Base-by-base conservation (phyloP, 345 rosid species). In the Anastatica hierochuntica region DNA sequence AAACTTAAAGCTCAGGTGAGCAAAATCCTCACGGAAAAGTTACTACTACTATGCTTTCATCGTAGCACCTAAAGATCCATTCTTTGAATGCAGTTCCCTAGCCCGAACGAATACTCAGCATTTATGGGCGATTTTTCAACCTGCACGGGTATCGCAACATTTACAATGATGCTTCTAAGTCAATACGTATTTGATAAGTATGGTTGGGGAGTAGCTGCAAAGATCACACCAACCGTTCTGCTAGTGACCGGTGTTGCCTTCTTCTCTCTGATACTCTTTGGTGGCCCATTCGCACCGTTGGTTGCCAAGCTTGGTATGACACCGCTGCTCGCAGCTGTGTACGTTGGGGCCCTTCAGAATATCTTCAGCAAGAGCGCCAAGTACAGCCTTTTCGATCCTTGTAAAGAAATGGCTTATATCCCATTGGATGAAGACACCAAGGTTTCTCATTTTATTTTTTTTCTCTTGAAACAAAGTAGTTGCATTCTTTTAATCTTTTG, bases 321-420 rank as follows among this genome's bases (percentile, higher is more conserved):
- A 43, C 97, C 97, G 12, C 83, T 90, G 63, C 94, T 90, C 15
- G 96, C 97, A 11, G 96, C 97, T 10, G 97, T 90, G n/a, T 90
- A 82, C 7, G 95, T 90, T 11, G 97, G 97, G 61, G 97, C 97
- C 36, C 11, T 90, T 77, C 97, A 90, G 75, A 90, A 90, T 65
- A 90, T 90, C 71, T 90, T 90, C 82, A 90, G 98, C 77, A 90
- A 90, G 85, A 90, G 98, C 45, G 98, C 98, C 70, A 90, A 90
- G 68, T 90, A 90, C 84, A 90, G 98, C 49, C 75, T 90, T 72
- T 90, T 90, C 17, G 98, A 90, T 63, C 98, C 97, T 46, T 90
- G 97, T 74, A 90, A 90, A 70, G 97, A 90, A 64, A 90, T 90
- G 97, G 97, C 97, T 0, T 90, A 90, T 47, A 90, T 90, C 62